Evolutionary conservation across 2,329 filamentous ascomycete genomes (phyloP), one percentile per base, ranked within the genome.

Genomic region (Penicillium sp.): DNA sequence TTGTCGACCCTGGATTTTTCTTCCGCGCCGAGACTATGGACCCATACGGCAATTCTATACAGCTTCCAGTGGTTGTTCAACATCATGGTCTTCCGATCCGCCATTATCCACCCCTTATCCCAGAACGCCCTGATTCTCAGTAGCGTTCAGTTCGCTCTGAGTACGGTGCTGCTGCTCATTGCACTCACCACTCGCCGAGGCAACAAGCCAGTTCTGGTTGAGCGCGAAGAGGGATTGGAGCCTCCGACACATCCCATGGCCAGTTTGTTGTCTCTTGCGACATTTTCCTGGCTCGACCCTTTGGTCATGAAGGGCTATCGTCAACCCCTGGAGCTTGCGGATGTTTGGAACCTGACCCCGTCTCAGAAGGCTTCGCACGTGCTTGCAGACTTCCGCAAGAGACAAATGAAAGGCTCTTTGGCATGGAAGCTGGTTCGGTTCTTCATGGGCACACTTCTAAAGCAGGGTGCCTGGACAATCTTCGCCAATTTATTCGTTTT

Each of bases 261-360:
- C 1, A 97, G 93, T 71, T 77, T 97, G 7, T 85, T 97, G 60
- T 97, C 94, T 2, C 80, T 95, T 44, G 87, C 87, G 23, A 94
- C 91, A 2, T 99, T 97, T 72, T 81, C 85, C 21, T 99, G 94
- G 94, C 86, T 97, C 21, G 92, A 97, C 73, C 77, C 87, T 0
- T 89, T 99, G 63, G 87, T 99, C 43, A 92, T 88, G 86, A 87
- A 89, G 65, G 94, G 94, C 15, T 97, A 92, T 81, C 89, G 86
- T 71, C 87, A 91, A 71, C 86, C 92, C 0, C 83, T 95, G 60
- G 91, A 95, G 68, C 84, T 97, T 64, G 76, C 85, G 29, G 87
- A 92, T 72, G 91, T 99, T 3, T 99, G 94, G 94, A 97, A 97
- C 69, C 76, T 99, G 59, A 78, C 91, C 19, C 86, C 91, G 34